Evolutionary conservation across 2,329 filamentous ascomycete genomes (phyloP).

Genomic region (Didymella arachidicola): DNA sequence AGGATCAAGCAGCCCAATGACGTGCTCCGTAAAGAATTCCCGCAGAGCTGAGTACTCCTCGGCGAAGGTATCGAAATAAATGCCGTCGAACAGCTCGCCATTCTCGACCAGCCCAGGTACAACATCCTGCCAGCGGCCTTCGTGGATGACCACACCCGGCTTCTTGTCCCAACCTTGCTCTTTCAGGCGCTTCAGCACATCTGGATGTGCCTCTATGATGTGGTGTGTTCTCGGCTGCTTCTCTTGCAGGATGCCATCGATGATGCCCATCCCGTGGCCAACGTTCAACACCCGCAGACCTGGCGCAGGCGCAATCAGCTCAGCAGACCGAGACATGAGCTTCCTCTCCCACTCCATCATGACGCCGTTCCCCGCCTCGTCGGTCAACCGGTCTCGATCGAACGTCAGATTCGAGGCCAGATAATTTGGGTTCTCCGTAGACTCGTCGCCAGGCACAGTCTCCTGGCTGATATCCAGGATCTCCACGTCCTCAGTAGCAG

Average conservation of each 20-base stretch:
- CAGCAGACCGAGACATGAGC: conserved; percentile 58
- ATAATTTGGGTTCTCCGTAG: conserved; percentile 58
- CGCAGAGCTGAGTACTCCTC: conserved; percentile 89
- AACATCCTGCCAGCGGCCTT: conserved; percentile 60
- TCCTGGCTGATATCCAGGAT: conserved; percentile 39
- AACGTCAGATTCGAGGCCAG: conserved; percentile 59
- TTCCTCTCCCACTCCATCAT: conserved; percentile 64
- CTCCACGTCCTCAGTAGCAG: conserved; percentile 24
- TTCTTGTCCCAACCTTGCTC: conserved; percentile 59
- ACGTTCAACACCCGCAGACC: conserved; percentile 59
- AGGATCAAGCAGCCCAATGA: conserved; percentile 78
- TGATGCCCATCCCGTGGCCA: conserved; percentile 61
- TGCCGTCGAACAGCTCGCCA: conserved; percentile 56
- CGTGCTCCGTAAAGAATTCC: conserved; percentile 85
- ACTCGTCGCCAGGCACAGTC: conserved; percentile 38
- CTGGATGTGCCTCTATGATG: conserved; percentile 62
- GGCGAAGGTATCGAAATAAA: conserved; percentile 98
- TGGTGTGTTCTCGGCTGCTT: conserved; percentile 56
- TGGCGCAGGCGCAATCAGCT: conserved; percentile 50
- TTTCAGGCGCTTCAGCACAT: conserved; percentile 56
- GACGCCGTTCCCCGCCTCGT: conserved; percentile 59
- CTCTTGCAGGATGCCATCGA: conserved; percentile 57
- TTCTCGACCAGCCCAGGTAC: conserved; percentile 55
- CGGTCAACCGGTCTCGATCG: conserved; percentile 56
- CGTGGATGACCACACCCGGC: conserved; percentile 58